These are phyloP conservation scores for Polyporus arcularius DNA, from an alignment of 768 basidiomycete genomes.

Conservation along the genomic window DNA sequence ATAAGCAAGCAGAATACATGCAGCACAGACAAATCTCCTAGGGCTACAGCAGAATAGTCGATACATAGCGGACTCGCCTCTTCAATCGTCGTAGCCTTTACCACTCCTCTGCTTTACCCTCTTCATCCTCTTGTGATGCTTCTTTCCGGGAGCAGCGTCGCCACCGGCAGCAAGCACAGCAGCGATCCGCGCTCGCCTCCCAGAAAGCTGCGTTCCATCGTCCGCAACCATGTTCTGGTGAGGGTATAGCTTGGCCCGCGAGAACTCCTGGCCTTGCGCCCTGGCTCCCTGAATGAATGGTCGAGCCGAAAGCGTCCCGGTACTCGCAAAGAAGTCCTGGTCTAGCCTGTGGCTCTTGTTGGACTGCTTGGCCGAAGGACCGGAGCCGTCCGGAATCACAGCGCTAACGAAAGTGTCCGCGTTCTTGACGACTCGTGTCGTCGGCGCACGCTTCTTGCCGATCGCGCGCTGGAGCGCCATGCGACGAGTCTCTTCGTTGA, in stretches of 20 bases:
- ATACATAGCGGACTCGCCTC: background rate
- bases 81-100: slow-evolving; percentile 81
- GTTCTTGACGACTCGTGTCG: slow-evolving; percentile 80
- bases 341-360: slow-evolving; percentile 74
- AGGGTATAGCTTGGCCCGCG: slow-evolving; percentile 69
- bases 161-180: slow-evolving; percentile 42
- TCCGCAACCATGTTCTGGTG: slow-evolving; percentile 82
- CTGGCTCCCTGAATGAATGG: slow-evolving; percentile 67
- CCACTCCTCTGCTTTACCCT: slow-evolving; percentile 89
- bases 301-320: slow-evolving; percentile 50
- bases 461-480: slow-evolving; percentile 56
- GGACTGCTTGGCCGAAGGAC: slow-evolving; percentile 27
- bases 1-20: background rate
- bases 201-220: slow-evolving; percentile 68
- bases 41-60: slow-evolving; percentile 7
- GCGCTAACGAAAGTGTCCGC: slow-evolving; percentile 78
- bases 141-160: slow-evolving; percentile 57
- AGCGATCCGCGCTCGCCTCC: slow-evolving; percentile 43
- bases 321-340: slow-evolving; percentile 75
- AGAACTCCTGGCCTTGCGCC: slow-evolving; percentile 58
- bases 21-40: background rate
- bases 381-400: slow-evolving; percentile 33
- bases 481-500: slow-evolving; percentile 73
- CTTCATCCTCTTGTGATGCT: slow-evolving; percentile 82
- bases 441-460: slow-evolving; percentile 88